A percentile compares a stretch with the other conserved stretches of the same genome.
Evolutionary conservation across 2,329 filamentous ascomycete genomes (phyloP).

Genomic region (Diaporthe sp.): DNA sequence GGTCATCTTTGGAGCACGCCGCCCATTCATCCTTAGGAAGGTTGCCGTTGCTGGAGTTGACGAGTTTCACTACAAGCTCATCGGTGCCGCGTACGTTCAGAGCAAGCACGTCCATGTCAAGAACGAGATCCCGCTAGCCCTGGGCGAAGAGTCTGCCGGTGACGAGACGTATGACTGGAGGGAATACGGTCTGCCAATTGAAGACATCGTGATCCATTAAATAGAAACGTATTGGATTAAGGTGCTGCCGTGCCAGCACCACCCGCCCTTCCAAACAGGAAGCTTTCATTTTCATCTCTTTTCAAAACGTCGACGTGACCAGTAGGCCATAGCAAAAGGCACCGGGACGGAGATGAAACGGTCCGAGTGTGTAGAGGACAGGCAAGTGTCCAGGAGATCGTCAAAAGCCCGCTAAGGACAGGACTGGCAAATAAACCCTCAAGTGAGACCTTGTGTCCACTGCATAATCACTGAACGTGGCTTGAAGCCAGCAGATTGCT

Average conservation of each 20-base stretch:
- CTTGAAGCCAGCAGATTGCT: neutral
- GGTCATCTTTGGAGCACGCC: constrained; percentile 15
- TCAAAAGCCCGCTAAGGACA: too few species aligned
- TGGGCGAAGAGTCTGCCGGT: neutral
- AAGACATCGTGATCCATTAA: neutral
- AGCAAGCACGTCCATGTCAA: neutral
- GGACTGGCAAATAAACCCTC: neutral
- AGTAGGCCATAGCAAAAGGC: too few species aligned
- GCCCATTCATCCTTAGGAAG: constrained; percentile 27
- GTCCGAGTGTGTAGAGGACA: neutral
- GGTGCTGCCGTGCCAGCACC: neutral
- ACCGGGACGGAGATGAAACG: too few species aligned
- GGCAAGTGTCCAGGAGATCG: neutral
- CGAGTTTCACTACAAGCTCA: constrained; percentile 54
- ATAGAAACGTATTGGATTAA: neutral
- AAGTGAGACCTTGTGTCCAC: neutral
- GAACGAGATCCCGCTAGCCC: neutral
- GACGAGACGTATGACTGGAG: neutral
- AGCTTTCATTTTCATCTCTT: too few species aligned
- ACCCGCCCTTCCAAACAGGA: too few species aligned
- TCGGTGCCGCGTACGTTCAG: constrained; percentile 45
- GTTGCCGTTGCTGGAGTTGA: constrained; percentile 30
- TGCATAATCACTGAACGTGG: neutral
- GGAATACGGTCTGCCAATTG: neutral
- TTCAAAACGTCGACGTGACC: too few species aligned